Evolutionary conservation across 176 grass and related monocot species (phyloP).

Genomic region (Oropetium thomaeum): DNA sequence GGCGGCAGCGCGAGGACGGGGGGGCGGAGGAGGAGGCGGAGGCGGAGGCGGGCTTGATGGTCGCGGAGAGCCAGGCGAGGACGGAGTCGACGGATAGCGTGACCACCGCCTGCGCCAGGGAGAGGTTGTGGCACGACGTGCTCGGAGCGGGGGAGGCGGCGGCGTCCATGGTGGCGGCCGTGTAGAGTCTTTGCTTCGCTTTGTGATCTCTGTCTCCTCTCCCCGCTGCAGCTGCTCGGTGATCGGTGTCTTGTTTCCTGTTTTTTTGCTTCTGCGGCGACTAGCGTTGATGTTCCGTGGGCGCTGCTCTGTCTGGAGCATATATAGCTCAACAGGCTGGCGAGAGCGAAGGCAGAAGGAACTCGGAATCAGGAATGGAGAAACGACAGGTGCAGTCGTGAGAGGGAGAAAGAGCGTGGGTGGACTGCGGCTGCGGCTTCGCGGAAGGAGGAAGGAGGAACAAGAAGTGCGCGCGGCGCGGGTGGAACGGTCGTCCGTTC

Average conservation of each 20-base stretch:
- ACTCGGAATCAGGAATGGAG: neutral
- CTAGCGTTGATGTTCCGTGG: neutral
- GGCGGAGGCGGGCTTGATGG: conserved; percentile 10
- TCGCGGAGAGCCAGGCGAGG: conserved; percentile 24
- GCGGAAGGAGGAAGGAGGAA: neutral
- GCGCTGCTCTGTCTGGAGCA: too few species aligned
- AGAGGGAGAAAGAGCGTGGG: neutral
- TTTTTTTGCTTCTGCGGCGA: neutral
- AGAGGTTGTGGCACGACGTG: conserved; percentile 24
- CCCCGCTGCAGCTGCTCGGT: neutral
- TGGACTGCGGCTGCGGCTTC: neutral
- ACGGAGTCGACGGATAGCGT: conserved; percentile 34
- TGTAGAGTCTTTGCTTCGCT: neutral
- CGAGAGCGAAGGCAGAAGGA: neutral
- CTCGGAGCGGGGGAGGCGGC: neutral
- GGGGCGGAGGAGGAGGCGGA: neutral
- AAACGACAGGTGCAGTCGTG: neutral
- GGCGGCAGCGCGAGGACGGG: too few species aligned
- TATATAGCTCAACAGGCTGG: conserved; percentile 2
- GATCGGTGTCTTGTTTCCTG: neutral
- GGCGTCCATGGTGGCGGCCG: conserved; percentile 8
- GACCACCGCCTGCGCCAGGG: conserved; percentile 37
- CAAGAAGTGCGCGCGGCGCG: neutral
- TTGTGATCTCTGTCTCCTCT: neutral
- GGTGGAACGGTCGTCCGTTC: neutral